Evolutionary conservation across 2,329 filamentous ascomycete species (phyloP).

Genomic region (Colletotrichum spinosum): DNA sequence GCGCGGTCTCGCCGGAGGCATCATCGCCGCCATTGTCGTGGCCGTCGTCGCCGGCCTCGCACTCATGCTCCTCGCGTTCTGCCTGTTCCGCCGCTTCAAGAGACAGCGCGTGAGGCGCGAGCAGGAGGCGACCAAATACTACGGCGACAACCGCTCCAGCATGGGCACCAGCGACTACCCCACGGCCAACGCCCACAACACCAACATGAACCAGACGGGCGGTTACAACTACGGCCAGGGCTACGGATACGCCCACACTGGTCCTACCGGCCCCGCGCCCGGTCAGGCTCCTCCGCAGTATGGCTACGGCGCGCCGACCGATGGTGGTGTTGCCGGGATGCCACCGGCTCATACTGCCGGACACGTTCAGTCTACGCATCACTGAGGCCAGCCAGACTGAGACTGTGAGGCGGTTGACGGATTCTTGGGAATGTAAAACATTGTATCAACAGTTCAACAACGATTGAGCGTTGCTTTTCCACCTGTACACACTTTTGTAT

Average conservation of each 20-base stretch:
- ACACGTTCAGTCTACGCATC: constrained; percentile 18
- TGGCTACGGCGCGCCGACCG: constrained; percentile 16
- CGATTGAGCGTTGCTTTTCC: too few species aligned
- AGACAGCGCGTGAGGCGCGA: neutral
- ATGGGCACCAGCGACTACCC: constrained; percentile 16
- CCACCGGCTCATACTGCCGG: constrained; percentile 16
- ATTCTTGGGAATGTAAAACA: too few species aligned
- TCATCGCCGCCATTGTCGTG: constrained; percentile 31
- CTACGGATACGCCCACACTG: constrained; percentile 28
- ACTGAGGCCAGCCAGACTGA: neutral
- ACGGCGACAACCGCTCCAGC: constrained; percentile 29
- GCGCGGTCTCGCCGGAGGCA: constrained; percentile 13
- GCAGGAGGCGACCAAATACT: constrained; percentile 34
- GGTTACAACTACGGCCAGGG: constrained; percentile 21
- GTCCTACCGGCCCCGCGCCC: neutral
- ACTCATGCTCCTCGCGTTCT: neutral
- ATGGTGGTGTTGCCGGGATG: constrained; percentile 6
- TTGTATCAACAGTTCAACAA: too few species aligned
- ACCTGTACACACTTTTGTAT: too few species aligned
- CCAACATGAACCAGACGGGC: constrained; percentile 1
- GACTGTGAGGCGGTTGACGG: neutral
- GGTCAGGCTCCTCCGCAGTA: neutral
- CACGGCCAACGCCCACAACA: neutral
- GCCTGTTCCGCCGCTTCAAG: constrained; percentile 18
- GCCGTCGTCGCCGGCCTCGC: constrained; percentile 1